phyloP scores from a whole-genome alignment of 768 basidiomycete genomes.

The Termitomyces titanicus region DNA sequence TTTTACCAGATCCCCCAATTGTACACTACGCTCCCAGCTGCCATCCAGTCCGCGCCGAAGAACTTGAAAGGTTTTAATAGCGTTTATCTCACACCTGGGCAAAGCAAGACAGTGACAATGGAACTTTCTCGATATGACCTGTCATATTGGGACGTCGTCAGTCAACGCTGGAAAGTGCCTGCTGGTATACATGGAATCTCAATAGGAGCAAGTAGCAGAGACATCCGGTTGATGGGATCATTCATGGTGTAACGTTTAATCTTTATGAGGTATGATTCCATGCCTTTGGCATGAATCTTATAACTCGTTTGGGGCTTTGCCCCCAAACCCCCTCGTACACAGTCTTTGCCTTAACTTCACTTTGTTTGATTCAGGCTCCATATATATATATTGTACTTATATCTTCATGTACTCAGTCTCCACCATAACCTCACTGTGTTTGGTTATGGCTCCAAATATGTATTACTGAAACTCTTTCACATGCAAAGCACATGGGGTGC shows the following conservation, averaged over 20 bases:
- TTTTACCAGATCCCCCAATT: constrained; percentile 47
- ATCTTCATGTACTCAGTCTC: too few relatives aligned
- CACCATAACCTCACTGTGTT: too few relatives aligned
- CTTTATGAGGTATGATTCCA: too few relatives aligned
- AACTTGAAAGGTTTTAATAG: constrained; percentile 57
- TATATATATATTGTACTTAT: too few relatives aligned
- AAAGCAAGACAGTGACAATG: constrained; percentile 43
- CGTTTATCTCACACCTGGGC: constrained; percentile 39
- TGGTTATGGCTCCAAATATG: too few relatives aligned
- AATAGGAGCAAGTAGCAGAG: constrained; percentile 49
- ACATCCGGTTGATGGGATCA: constrained; percentile 41
- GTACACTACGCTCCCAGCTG: constrained; percentile 47
- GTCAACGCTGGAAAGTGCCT: constrained; percentile 55
- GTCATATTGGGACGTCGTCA: constrained; percentile 49
- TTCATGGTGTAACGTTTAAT: constrained; percentile 28
- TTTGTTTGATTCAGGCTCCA: too few relatives aligned
- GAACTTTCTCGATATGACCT: constrained; percentile 48
- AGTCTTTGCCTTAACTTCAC: too few relatives aligned
- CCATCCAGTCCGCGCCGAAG: constrained; percentile 44
- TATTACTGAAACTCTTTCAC: too few relatives aligned
- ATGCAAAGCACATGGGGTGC: too few relatives aligned
- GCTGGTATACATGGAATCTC: constrained; percentile 41
- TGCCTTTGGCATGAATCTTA: too few relatives aligned
- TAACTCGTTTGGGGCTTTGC: too few relatives aligned
- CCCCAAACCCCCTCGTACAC: too few relatives aligned